Evolutionary conservation across 2,329 filamentous ascomycete species (phyloP), one percentile per base, ranked within the genome.

Genomic region (Trichophyton verrucosum): DNA sequence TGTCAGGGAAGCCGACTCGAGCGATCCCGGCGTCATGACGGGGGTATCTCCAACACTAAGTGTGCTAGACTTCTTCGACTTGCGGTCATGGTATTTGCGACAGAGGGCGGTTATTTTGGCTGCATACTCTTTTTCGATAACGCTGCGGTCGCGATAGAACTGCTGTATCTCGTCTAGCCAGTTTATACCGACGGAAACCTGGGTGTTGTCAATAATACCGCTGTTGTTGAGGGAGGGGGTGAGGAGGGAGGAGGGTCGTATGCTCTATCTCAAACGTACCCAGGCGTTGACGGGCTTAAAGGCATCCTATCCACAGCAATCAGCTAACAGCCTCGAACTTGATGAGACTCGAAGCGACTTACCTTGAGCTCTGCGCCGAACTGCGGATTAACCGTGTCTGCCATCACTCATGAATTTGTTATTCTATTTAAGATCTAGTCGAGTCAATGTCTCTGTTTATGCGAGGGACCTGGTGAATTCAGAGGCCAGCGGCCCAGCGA

Each of bases 101-200:
- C 92, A 94, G 58, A 99, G 79, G 1, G 85, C 85, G 67, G 84
- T 88, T 65, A 99, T 84, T 75, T 92, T 97, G 65, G 87, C 82
- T 68, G 89, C 88, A 74, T 99, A 97, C 73, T 99, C 95, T 77
- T 96, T 96, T 77, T 99, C 94, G 73, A 99, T 96, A 40, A 80
- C 85, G 71, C 90, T 89, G 61, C 95, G 85, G 75, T 99, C 94
- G 65, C 94, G 89, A 79, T 97, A 99, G 79, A 97, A 99, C 71
- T 89, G 86, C 74, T 99, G 90, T 65, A 99, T 89, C 69, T 99
- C 94, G 69, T 96, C 92, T 62, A 99, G 85, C 92, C 92, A 99
- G 66, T 83, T 80, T 73, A 99, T 95, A 65, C 92, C 91, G 73
- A 89, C 86, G 65, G 85, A 81, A 61, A 95, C 89, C 81, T 84